A percentile compares a stretch with the other conserved stretches of the same genome.
phyloP scores from a whole-genome alignment of 345 rosid genomes.

The Pugionium dolabratum region DNA sequence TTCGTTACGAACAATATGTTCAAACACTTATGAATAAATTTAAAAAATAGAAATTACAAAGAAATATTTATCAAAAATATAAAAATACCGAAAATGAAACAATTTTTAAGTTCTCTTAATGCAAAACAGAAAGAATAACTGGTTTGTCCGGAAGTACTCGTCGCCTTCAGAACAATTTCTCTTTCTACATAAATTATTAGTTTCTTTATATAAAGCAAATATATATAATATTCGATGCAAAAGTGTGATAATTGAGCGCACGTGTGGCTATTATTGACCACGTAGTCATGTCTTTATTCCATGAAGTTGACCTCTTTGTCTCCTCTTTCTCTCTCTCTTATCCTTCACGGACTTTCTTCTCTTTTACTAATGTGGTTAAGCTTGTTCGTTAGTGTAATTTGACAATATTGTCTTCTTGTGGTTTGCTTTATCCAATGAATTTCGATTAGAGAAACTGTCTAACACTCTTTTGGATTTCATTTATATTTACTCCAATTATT shows the following conservation, averaged over 20 bases:
- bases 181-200: background rate
- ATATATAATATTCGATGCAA: constrained; percentile 20
- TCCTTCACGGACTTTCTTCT: constrained; percentile 20
- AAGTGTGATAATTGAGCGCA: constrained; percentile 59
- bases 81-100: too few relatives aligned
- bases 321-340: constrained; percentile 20
- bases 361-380: background rate
- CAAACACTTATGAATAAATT: too few relatives aligned
- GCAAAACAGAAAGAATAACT: too few relatives aligned
- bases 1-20: too few relatives aligned
- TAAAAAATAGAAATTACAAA: too few relatives aligned
- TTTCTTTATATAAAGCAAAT: background rate
- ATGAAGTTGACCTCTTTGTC: constrained; percentile 50
- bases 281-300: constrained; percentile 61
- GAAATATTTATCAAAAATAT: too few relatives aligned
- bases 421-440: constrained; percentile 7
- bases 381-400: background rate
- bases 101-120: too few relatives aligned
- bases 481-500: too few relatives aligned
- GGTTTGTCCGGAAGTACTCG: too few relatives aligned
- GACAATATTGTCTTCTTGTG: too few relatives aligned
- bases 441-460: background rate
- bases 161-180: too few relatives aligned
- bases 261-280: constrained; percentile 62
- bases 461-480: background rate